A percentile compares a stretch with the other conserved stretches of the same genome.
Evolutionary conservation across 2,329 filamentous ascomycete genomes (phyloP).

Genomic region (Cercospora beticola): DNA sequence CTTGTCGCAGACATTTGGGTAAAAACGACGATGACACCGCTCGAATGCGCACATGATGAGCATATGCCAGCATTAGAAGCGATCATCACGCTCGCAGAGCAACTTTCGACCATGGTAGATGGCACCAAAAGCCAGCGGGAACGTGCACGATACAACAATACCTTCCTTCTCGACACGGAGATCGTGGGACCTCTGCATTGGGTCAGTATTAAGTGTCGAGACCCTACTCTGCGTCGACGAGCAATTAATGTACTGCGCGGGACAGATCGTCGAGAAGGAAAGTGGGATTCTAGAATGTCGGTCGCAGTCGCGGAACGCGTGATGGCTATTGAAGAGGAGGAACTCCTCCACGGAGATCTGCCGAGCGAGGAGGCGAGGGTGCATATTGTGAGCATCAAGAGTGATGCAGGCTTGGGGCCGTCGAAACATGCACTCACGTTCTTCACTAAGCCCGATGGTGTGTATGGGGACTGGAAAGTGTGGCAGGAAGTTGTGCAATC

Average conservation of each 20-base stretch:
- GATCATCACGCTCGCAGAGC: background rate
- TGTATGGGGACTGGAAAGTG: background rate
- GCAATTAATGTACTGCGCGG: background rate
- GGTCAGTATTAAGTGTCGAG: background rate
- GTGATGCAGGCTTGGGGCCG: background rate
- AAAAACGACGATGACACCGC: background rate
- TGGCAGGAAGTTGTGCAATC: background rate
- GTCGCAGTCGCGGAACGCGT: background rate
- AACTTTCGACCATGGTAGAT: background rate
- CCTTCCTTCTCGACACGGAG: conserved; percentile 6
- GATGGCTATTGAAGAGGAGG: background rate
- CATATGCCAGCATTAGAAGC: background rate
- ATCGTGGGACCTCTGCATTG: background rate
- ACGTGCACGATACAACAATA: background rate
- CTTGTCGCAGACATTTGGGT: background rate
- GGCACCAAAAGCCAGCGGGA: background rate
- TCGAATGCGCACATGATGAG: background rate
- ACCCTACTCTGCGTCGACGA: background rate
- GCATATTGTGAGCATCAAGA: background rate
- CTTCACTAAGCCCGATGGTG: background rate
- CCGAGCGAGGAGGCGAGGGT: background rate
- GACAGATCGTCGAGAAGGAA: background rate
- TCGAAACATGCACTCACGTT: background rate
- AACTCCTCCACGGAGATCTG: background rate
- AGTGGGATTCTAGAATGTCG: conserved; percentile 4